Percentiles rank a stretch among this genome's conserved stretches.
phyloP scores from a whole-genome alignment of 371 early-diverging fungal genomes.

The Mortierella polycephala region DNA sequence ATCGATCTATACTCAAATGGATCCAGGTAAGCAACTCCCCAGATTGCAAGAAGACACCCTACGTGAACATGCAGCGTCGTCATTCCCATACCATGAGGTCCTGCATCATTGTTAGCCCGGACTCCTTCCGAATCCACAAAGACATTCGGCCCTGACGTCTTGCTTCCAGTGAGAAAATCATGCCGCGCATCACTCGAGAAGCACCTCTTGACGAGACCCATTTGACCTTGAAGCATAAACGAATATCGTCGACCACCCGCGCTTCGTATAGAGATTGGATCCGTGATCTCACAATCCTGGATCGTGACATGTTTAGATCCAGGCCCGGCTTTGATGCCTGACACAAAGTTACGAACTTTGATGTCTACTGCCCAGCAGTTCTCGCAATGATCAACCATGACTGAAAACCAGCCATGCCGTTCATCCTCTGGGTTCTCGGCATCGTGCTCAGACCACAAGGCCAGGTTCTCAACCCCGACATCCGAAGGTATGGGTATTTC shows the following conservation, averaged over 20 bases:
- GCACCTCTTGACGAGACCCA: conserved; percentile 47
- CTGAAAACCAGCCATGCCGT: conserved; percentile 35
- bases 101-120: conserved; percentile 45
- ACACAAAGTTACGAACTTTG: conserved; percentile 28
- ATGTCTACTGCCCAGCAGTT: conserved; percentile 47
- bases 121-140: conserved; percentile 50
- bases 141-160: conserved; percentile 41
- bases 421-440: conserved; percentile 16
- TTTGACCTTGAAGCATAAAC: conserved; percentile 47
- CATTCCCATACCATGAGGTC: conserved; percentile 30
- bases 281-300: conserved; percentile 32
- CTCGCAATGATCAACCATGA: conserved; percentile 35
- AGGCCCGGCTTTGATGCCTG: conserved; percentile 29
- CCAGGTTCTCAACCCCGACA: conserved; percentile 44
- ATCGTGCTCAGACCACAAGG: conserved; percentile 33
- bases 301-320: conserved; percentile 37
- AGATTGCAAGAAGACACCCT: background rate
- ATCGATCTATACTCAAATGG: conserved; percentile 23
- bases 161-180: conserved; percentile 40
- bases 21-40: background rate
- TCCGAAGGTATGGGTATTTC: conserved; percentile 28
- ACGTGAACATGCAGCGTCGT: background rate
- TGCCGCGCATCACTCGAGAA: conserved; percentile 30
- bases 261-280: conserved; percentile 20
- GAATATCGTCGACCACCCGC: conserved; percentile 39